Evolutionary conservation across 208 protist species (phyloP).

Genomic region (Wallacemonas collosoma): DNA sequence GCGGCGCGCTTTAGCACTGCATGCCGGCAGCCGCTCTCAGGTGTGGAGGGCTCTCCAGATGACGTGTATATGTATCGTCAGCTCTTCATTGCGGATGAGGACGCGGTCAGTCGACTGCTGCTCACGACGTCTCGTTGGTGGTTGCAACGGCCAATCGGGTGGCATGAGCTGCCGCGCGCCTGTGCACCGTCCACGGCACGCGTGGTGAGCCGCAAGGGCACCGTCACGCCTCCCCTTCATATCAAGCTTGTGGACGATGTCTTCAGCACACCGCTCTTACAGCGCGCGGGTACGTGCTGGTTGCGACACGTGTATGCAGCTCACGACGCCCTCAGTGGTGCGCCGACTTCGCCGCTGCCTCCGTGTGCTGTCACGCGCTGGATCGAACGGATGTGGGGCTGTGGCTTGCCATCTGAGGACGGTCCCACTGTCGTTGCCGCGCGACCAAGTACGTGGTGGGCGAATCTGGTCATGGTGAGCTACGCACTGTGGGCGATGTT

Average conservation of each 20-base stretch:
- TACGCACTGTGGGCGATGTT: not conserved
- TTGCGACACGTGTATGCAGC: not conserved
- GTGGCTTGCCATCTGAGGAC: not conserved
- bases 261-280: not conserved
- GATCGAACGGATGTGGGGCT: not conserved
- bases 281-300: not conserved
- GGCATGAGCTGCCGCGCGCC: slow-evolving; percentile 35
- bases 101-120: slow-evolving; percentile 25
- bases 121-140: slow-evolving; percentile 49
- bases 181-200: slow-evolving; percentile 10
- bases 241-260: slow-evolving; percentile 20
- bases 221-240: slow-evolving; percentile 8
- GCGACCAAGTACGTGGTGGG: too few species aligned
- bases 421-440: not conserved
- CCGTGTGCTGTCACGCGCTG: not conserved
- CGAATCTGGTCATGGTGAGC: not conserved
- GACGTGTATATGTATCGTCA: slow-evolving; percentile 33
- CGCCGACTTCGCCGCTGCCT: not conserved
- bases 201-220: not conserved
- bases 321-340: not conserved
- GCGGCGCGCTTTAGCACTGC: slow-evolving; percentile 30
- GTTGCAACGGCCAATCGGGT: slow-evolving; percentile 41
- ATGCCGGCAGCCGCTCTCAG: too few species aligned
- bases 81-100: slow-evolving; percentile 28
- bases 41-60: not conserved